phyloP scores from a whole-genome alignment of 2,329 filamentous ascomycete genomes.

The Amauroascus niger region DNA sequence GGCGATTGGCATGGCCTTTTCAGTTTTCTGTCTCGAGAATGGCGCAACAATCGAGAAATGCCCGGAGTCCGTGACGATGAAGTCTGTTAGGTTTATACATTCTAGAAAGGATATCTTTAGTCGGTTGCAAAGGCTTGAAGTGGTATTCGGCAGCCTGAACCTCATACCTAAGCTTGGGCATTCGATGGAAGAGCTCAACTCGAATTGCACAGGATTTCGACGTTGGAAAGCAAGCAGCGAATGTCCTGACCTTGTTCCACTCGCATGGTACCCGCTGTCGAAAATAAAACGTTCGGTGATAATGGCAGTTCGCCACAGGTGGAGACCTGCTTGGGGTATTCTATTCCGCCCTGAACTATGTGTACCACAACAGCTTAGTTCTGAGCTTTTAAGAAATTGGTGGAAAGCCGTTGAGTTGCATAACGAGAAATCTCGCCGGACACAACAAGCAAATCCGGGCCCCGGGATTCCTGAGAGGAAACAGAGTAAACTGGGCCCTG shows the following conservation, averaged over 20 bases:
- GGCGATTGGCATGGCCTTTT: not conserved
- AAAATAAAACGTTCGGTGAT: slow-evolving; percentile 45
- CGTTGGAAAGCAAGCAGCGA: slow-evolving; percentile 24
- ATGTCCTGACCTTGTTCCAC: slow-evolving; percentile 42
- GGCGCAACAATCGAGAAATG: not conserved
- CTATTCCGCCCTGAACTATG: slow-evolving; percentile 57
- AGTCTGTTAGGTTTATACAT: not conserved
- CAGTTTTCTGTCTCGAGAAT: not conserved
- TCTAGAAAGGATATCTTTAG: not conserved
- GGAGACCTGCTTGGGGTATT: slow-evolving; percentile 70
- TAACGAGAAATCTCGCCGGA: not conserved
- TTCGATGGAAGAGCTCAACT: slow-evolving; percentile 23
- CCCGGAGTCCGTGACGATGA: not conserved
- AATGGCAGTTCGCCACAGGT: slow-evolving; percentile 64
- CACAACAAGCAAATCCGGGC: not conserved
- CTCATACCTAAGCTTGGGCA: not conserved
- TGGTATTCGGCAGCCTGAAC: not conserved
- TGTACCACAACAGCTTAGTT: not conserved
- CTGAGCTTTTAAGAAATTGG: slow-evolving; percentile 50
- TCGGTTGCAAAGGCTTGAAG: not conserved
- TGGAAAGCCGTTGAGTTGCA: slow-evolving; percentile 49
- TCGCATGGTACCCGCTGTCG: slow-evolving; percentile 48
- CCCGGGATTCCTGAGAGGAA: not conserved
- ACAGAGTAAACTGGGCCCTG: not conserved
- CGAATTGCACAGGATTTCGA: slow-evolving; percentile 34